A percentile compares a stretch with the other conserved stretches of the same genome.
Evolutionary conservation across 495 filamentous ascomycete species (phyloP).

Genomic region (Trichoderma virens): DNA sequence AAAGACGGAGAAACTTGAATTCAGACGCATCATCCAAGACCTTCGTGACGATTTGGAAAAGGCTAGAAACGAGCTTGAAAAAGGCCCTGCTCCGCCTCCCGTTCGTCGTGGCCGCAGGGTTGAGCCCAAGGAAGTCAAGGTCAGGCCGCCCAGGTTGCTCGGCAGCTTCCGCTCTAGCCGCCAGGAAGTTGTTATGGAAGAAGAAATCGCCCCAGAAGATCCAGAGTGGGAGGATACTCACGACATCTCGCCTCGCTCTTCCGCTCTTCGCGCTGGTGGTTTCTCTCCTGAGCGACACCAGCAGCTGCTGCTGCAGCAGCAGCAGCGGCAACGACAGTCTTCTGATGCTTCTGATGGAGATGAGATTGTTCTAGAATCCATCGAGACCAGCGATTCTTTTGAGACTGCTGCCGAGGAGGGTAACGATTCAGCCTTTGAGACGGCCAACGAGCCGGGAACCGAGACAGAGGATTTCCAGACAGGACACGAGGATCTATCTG

Average conservation of each 20-base stretch:
- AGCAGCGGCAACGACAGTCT: not conserved
- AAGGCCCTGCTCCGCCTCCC: conserved; percentile 33
- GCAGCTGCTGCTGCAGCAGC: conserved; percentile 10
- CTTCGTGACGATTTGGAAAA: conserved; percentile 87
- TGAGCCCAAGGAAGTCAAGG: conserved; percentile 66
- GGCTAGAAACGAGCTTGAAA: conserved; percentile 51
- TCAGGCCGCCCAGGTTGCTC: conserved; percentile 58
- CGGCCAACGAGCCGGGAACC: conserved; percentile 70
- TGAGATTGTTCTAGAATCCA: not conserved
- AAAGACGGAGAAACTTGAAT: conserved; percentile 94
- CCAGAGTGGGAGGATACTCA: conserved; percentile 82
- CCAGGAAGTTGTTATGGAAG: conserved; percentile 63
- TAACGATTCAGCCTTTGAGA: conserved; percentile 79
- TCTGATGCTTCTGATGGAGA: not conserved
- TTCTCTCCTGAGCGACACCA: conserved; percentile 17
- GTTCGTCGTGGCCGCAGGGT: conserved; percentile 60
- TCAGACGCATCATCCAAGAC: conserved; percentile 93
- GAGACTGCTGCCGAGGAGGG: conserved; percentile 68
- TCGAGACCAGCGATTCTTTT: conserved; percentile 51
- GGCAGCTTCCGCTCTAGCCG: conserved; percentile 67
- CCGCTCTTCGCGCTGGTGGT: conserved; percentile 4
- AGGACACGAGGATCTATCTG: conserved; percentile 72
- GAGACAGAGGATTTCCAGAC: conserved; percentile 96
- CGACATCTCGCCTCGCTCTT: conserved; percentile 22
- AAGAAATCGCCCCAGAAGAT: conserved; percentile 54